These are phyloP conservation scores for Erodium moschatum DNA, from an alignment of 441 rosid species.

Conservation along the genomic window DNA sequence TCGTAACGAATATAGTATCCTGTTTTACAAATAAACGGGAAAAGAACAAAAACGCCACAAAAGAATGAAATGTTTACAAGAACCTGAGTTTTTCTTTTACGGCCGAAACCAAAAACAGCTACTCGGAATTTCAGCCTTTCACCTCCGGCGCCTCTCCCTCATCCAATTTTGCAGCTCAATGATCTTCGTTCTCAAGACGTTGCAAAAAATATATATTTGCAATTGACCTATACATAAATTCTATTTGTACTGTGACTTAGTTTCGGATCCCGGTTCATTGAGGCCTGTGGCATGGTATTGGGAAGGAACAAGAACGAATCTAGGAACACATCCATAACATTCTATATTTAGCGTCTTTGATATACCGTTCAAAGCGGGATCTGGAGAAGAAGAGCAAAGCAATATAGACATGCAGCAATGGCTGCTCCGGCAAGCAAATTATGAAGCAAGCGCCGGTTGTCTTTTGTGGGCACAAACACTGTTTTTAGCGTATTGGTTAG, in stretches of 20 bases:
- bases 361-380: conserved; percentile 39
- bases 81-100: neutral
- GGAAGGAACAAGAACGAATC: too few relatives aligned
- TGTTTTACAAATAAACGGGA: neutral
- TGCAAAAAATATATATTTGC: neutral
- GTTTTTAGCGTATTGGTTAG: conserved; percentile 65
- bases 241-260: too few relatives aligned
- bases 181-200: neutral
- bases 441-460: conserved; percentile 49
- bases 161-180: neutral
- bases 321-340: too few relatives aligned
- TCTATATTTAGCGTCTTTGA: too few relatives aligned
- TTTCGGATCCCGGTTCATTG: too few relatives aligned
- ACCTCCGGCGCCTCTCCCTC: neutral
- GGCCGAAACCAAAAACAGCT: neutral
- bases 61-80: neutral
- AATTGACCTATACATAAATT: too few relatives aligned
- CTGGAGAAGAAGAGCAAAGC: conserved; percentile 56
- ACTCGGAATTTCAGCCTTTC: neutral
- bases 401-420: conserved; percentile 48
- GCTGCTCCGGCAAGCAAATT: conserved; percentile 54
- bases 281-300: too few relatives aligned
- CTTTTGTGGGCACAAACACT: conserved; percentile 67
- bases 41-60: neutral
- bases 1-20: too few relatives aligned